Percentiles rank a stretch among this genome's conserved stretches.
Evolutionary conservation across 768 basidiomycete genomes (phyloP).

Genomic region (Hemileccinum impolitum): DNA sequence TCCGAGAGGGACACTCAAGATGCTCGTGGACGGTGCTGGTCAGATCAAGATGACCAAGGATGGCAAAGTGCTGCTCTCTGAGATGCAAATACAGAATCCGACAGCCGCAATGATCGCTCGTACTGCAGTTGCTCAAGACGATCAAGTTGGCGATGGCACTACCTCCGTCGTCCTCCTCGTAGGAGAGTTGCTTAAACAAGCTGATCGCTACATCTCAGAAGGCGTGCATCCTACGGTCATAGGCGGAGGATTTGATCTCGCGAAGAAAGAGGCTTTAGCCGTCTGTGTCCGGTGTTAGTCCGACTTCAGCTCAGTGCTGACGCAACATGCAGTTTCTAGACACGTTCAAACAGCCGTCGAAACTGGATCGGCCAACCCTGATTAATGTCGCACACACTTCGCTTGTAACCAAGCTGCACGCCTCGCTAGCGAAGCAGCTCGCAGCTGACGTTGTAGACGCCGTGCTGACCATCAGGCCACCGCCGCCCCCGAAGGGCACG

Average conservation of each 20-base stretch:
- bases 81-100: conserved; percentile 99
- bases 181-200: conserved; percentile 94
- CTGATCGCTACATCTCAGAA: conserved; percentile 96
- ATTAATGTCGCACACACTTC: conserved; percentile 96
- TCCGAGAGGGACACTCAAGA: conserved; percentile 96
- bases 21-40: conserved; percentile 97
- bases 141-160: conserved; percentile 98
- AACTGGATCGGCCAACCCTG: conserved; percentile 85
- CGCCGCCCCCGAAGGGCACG: conserved; percentile 57
- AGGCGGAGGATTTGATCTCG: conserved; percentile 93
- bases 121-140: conserved; percentile 97
- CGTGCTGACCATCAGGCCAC: conserved; percentile 80
- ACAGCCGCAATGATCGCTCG: conserved; percentile 99
- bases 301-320: conserved; percentile 17
- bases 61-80: conserved; percentile 95
- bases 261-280: conserved; percentile 89
- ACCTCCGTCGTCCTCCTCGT: conserved; percentile 96
- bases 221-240: conserved; percentile 98
- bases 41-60: conserved; percentile 99
- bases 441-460: conserved; percentile 95
- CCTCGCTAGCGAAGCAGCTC: conserved; percentile 78
- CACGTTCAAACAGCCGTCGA: conserved; percentile 72
- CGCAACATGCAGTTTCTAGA: conserved; percentile 76
- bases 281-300: conserved; percentile 46
- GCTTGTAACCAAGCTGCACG: conserved; percentile 88